Percentiles rank a stretch among this genome's conserved stretches.
These are phyloP conservation scores for Crucibulum parvulum DNA, from an alignment of 1,284 basidiomycete genomes.

Conservation along the genomic window DNA sequence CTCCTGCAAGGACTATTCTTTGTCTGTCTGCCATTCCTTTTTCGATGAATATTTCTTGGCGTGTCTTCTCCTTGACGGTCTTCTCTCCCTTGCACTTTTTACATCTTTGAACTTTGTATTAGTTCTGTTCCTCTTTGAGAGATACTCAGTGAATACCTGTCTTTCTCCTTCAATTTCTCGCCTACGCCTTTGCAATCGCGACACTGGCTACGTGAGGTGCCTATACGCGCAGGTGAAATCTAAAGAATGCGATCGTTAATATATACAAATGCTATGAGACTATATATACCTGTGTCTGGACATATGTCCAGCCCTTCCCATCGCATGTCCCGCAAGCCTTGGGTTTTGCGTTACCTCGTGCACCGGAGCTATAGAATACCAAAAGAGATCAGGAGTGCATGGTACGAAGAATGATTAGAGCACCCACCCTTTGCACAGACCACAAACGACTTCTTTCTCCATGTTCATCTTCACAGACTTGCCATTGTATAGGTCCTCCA, in stretches of 20 bases:
- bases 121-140: neutral
- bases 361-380: constrained; percentile 69
- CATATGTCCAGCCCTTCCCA: constrained; percentile 80
- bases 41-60: constrained; percentile 87
- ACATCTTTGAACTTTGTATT: constrained; percentile 61
- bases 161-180: constrained; percentile 86
- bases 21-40: constrained; percentile 89
- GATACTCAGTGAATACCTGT: constrained; percentile 50
- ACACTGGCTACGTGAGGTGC: constrained; percentile 66
- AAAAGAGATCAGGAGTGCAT: neutral
- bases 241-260: constrained; percentile 20
- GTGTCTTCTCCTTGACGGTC: constrained; percentile 87
- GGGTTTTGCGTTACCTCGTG: constrained; percentile 80
- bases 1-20: constrained; percentile 87
- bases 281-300: constrained; percentile 61
- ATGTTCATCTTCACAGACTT: constrained; percentile 90
- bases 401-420: neutral
- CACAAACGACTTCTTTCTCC: constrained; percentile 86
- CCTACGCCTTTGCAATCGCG: constrained; percentile 85
- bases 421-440: constrained; percentile 80
- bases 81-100: constrained; percentile 95
- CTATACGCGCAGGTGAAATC: constrained; percentile 58
- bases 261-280: too few species aligned
- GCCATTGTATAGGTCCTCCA: constrained; percentile 94
- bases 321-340: constrained; percentile 85